Conservation (phyloP, 495 filamentous ascomycete genomes). For the Usnea hakonensis region DNA sequence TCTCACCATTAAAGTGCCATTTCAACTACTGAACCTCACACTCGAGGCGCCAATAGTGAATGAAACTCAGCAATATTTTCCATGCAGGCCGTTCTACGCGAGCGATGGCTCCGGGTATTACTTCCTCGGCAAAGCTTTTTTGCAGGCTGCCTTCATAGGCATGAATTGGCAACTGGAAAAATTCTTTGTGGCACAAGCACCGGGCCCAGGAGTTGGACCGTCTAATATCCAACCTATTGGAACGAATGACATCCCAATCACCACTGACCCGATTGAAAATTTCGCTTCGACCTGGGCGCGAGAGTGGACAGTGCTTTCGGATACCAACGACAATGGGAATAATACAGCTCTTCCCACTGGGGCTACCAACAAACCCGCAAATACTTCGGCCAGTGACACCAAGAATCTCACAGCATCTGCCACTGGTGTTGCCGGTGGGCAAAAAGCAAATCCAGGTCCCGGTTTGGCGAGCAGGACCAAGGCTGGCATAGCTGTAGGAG, state of each 20-base stretch:
- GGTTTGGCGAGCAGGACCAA: not conserved
- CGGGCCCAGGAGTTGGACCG: conserved; percentile 32
- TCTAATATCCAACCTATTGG: conserved; percentile 17
- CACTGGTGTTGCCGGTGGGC: not conserved
- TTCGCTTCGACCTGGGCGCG: conserved; percentile 35
- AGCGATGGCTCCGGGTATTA: conserved; percentile 22
- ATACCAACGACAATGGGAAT: not conserved
- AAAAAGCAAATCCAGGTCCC: too few relatives aligned
- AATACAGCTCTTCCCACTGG: not conserved
- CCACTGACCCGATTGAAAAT: conserved; percentile 22
- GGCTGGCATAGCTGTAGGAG: not conserved
- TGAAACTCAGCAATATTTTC: conserved; percentile 42
- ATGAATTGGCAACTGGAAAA: conserved; percentile 40
- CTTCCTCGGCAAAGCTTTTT: conserved; percentile 46
- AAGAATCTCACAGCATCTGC: not conserved
- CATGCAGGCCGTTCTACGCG: conserved; percentile 34
- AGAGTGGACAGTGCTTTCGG: conserved; percentile 29
- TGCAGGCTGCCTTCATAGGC: conserved; percentile 51
- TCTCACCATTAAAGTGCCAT: conserved; percentile 46
- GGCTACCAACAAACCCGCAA: not conserved
- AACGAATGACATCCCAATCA: conserved; percentile 18
- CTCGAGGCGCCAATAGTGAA: conserved; percentile 41
- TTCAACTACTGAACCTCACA: conserved; percentile 46
- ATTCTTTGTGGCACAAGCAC: conserved; percentile 46
- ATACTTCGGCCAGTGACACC: not conserved